phyloP scores from a whole-genome alignment of 192 early-diverging fungal genomes.

The Backusella australiensis region DNA sequence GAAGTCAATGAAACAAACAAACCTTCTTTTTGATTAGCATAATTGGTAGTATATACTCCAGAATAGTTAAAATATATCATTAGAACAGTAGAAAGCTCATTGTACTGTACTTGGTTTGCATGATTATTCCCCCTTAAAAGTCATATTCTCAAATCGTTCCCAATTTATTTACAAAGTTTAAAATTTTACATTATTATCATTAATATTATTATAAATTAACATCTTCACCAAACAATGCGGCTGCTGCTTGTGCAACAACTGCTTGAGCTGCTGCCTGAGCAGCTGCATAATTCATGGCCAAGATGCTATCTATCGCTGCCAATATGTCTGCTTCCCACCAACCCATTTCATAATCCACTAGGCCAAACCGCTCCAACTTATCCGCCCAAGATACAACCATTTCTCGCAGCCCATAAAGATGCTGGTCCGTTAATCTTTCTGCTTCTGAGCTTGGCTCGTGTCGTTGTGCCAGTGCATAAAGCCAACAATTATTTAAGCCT shows the following conservation, averaged over 20 bases:
- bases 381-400: constrained; percentile 69
- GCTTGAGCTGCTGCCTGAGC: constrained; percentile 30
- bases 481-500: constrained; percentile 74
- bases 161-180: constrained; percentile 2
- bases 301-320: constrained; percentile 57
- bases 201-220: constrained; percentile 8
- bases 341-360: constrained; percentile 85
- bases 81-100: too few relatives aligned
- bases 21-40: too few relatives aligned
- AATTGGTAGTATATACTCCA: too few relatives aligned
- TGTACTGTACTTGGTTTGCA: too few relatives aligned
- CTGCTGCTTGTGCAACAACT: constrained; percentile 24
- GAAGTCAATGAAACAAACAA: too few relatives aligned
- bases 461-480: constrained; percentile 63
- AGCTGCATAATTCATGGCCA: constrained; percentile 37
- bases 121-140: too few relatives aligned
- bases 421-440: constrained; percentile 53
- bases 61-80: too few relatives aligned
- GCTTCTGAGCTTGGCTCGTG: constrained; percentile 45
- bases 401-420: constrained; percentile 57
- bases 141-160: too few relatives aligned
- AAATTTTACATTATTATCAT: not conserved
- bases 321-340: constrained; percentile 78
- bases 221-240: constrained; percentile 25
- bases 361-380: constrained; percentile 65